These are phyloP conservation scores for Globisporangium polare DNA, from an alignment of 352 stramenopile genomes.

Conservation along the genomic window DNA sequence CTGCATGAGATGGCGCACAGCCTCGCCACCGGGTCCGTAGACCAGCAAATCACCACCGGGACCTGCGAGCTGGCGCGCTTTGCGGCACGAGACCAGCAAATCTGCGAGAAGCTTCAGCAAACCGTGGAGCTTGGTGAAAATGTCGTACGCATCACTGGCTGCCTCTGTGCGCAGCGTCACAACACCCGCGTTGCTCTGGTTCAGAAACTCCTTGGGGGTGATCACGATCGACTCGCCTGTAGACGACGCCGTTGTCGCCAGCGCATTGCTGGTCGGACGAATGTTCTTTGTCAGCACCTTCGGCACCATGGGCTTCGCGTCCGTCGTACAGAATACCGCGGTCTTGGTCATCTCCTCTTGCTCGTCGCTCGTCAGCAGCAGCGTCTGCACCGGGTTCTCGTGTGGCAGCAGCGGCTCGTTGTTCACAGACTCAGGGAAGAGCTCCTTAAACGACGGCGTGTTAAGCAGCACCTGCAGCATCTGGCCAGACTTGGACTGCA, in stretches of 20 bases:
- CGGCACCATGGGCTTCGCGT: conserved; percentile 62
- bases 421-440: conserved; percentile 50
- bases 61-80: conserved; percentile 73
- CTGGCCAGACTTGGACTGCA: conserved; percentile 80
- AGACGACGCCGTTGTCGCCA: conserved; percentile 30
- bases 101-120: conserved; percentile 80
- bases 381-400: conserved; percentile 34
- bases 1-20: conserved; percentile 79
- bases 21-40: conserved; percentile 78
- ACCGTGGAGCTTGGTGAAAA: conserved; percentile 72
- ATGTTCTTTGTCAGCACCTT: conserved; percentile 42
- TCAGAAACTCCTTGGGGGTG: conserved; percentile 59
- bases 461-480: conserved; percentile 81
- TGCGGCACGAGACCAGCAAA: conserved; percentile 79
- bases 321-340: conserved; percentile 68
- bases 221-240: conserved; percentile 39
- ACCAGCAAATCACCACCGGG: conserved; percentile 80
- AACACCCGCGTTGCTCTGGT: conserved; percentile 70
- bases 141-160: conserved; percentile 52
- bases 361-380: conserved; percentile 70
- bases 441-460: conserved; percentile 77
- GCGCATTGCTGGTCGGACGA: conserved; percentile 22
- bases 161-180: conserved; percentile 64
- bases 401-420: conserved; percentile 25
- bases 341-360: conserved; percentile 65